Conservation (phyloP, 148 eudicot genomes). For the Amaranthus cruentus region DNA sequence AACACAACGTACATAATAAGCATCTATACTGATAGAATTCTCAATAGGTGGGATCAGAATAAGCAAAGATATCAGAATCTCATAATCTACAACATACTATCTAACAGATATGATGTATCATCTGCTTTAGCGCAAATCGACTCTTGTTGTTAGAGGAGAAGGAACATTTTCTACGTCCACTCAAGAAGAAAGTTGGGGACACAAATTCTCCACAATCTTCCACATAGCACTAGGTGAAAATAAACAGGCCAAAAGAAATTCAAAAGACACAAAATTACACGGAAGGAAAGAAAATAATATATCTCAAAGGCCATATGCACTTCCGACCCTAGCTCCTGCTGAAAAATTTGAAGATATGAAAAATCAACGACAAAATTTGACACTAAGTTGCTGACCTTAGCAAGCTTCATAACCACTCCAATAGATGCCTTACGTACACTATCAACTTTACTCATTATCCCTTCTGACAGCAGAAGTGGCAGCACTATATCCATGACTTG, state of each 20-base stretch:
- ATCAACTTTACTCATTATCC: constrained; percentile 97
- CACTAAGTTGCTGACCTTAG: constrained; percentile 50
- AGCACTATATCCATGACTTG: constrained; percentile 79
- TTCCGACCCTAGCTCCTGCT: not conserved
- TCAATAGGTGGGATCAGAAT: not conserved
- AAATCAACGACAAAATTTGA: not conserved
- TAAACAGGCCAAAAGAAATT: not conserved
- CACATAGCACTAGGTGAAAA: not conserved
- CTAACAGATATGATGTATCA: not conserved
- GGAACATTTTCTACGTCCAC: no score
- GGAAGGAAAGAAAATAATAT: not conserved
- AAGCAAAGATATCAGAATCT: not conserved
- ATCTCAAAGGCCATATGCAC: not conserved
- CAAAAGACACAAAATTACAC: not conserved
- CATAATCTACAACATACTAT: not conserved
- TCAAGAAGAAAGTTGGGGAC: no score
- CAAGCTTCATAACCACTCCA: constrained; percentile 85
- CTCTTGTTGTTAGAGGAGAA: no score
- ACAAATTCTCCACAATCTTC: not conserved
- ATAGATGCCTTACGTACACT: constrained; percentile 90
- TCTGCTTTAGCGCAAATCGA: not conserved
- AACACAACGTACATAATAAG: not conserved
- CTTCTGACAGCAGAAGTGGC: constrained; percentile 83
- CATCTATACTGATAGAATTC: not conserved
- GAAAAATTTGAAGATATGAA: not conserved